Percentiles rank a stretch among this genome's conserved stretches.
These are phyloP conservation scores for Pistacia atlantica DNA, from an alignment of 345 rosid genomes.

Conservation along the genomic window DNA sequence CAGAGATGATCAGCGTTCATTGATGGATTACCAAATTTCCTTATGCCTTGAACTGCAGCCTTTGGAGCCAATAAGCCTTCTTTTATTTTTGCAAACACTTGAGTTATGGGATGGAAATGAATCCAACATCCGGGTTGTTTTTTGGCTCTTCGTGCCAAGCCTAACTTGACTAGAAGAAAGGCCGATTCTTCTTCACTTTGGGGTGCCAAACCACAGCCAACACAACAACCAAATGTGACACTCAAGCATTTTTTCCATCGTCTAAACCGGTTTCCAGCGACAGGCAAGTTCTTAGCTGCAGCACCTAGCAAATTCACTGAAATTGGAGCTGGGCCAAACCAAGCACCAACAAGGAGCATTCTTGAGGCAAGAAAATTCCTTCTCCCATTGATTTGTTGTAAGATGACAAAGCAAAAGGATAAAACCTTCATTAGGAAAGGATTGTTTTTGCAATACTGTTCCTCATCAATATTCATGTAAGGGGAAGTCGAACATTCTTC, in stretches of 20 bases:
- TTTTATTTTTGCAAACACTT: constrained; percentile 57
- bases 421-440: constrained; percentile 68
- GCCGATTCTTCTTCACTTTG: constrained; percentile 86
- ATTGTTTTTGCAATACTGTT: constrained; percentile 71
- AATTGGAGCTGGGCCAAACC: constrained; percentile 85
- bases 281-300: constrained; percentile 71
- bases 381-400: constrained; percentile 66
- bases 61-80: constrained; percentile 60
- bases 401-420: constrained; percentile 53
- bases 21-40: constrained; percentile 52
- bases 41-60: constrained; percentile 64
- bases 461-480: constrained; percentile 45
- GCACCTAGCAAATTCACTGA: constrained; percentile 57
- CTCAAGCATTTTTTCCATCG: constrained; percentile 67
- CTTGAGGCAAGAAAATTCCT: constrained; percentile 62
- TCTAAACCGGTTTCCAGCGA: constrained; percentile 48
- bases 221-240: constrained; percentile 55
- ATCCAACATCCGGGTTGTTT: constrained; percentile 70
- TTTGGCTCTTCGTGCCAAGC: constrained; percentile 64
- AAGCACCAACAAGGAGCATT: constrained; percentile 87
- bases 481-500: constrained; percentile 54
- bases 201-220: constrained; percentile 67
- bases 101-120: constrained; percentile 81
- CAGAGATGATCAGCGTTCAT: constrained; percentile 74
- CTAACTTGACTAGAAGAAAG: constrained; percentile 64